Percentiles rank a stretch among this genome's conserved stretches.
phyloP scores from a whole-genome alignment of 2,329 filamentous ascomycete genomes.

The Colletotrichum musicola region DNA sequence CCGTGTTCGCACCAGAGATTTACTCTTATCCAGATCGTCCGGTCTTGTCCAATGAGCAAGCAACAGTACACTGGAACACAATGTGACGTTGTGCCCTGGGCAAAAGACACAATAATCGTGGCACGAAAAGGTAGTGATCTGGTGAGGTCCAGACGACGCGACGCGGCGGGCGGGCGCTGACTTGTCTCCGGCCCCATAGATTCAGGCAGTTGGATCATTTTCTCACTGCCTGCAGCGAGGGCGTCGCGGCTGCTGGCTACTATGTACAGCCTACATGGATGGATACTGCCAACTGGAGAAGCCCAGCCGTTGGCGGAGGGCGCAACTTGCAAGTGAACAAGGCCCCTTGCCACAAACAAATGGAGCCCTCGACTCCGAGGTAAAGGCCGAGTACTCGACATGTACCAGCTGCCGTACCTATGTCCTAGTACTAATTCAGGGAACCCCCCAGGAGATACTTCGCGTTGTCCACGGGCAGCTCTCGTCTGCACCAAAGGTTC shows the following conservation, averaged over 20 bases:
- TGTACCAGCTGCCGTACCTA: conserved; percentile 1
- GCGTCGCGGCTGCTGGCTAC: conserved; percentile 4
- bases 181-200: conserved; percentile 13
- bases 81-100: conserved; percentile 1
- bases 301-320: conserved; percentile 15
- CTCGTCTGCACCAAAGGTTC: conserved; percentile 17
- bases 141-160: conserved; percentile 1
- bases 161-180: conserved; percentile 1
- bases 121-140: neutral
- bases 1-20: conserved; percentile 1
- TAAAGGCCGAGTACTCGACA: conserved; percentile 29
- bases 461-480: conserved; percentile 1
- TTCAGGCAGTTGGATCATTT: conserved; percentile 21
- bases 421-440: conserved; percentile 5
- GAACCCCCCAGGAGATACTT: conserved; percentile 14
- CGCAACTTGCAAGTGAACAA: neutral
- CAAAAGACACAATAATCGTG: conserved; percentile 6
- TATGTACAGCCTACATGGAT: neutral
- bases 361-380: conserved; percentile 3
- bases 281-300: neutral
- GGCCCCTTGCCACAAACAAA: conserved; percentile 24
- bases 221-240: conserved; percentile 30
- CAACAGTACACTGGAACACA: neutral
- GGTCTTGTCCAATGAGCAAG: conserved; percentile 15
- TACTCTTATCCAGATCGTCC: conserved; percentile 10